A percentile compares a stretch with the other conserved stretches of the same genome.
Conservation (phyloP, 139 green algal species). For the Limnomonas spitsbergensis region DNA sequence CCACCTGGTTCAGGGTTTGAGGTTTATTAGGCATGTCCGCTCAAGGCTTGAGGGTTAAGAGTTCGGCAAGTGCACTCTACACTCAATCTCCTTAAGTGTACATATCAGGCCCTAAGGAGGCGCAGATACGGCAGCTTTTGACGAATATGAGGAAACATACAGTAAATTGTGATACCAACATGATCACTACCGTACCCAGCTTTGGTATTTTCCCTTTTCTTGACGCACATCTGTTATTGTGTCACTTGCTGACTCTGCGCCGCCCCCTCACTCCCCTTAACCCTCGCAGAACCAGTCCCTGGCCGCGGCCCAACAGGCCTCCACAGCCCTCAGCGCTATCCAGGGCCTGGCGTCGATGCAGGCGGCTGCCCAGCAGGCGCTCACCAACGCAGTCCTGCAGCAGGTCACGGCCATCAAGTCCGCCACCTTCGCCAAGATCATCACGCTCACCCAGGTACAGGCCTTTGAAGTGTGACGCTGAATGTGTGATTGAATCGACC, state of each 20-base stretch:
- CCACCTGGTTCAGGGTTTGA: not conserved
- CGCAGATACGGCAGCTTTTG: no score
- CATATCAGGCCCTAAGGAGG: no score
- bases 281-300: slow-evolving; percentile 30
- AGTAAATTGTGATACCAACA: no score
- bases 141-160: no score
- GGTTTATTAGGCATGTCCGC: not conserved
- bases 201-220: not conserved
- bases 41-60: no score
- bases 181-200: no score
- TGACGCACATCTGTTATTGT: not conserved
- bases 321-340: slow-evolving; percentile 12
- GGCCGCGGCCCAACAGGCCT: slow-evolving; percentile 28
- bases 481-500: not conserved
- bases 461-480: not conserved
- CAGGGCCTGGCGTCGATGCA: slow-evolving; percentile 41
- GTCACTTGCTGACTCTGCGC: not conserved
- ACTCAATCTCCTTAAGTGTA: no score
- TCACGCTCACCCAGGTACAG: slow-evolving; percentile 46
- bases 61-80: no score
- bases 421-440: slow-evolving; percentile 52
- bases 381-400: slow-evolving; percentile 49
- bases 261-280: not conserved
- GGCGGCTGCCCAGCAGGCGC: slow-evolving; percentile 40
- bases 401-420: slow-evolving; percentile 63